Evolutionary conservation across 139 green algal species (phyloP), one percentile per base, ranked within the genome.

Genomic region (Marvania coccoides): DNA sequence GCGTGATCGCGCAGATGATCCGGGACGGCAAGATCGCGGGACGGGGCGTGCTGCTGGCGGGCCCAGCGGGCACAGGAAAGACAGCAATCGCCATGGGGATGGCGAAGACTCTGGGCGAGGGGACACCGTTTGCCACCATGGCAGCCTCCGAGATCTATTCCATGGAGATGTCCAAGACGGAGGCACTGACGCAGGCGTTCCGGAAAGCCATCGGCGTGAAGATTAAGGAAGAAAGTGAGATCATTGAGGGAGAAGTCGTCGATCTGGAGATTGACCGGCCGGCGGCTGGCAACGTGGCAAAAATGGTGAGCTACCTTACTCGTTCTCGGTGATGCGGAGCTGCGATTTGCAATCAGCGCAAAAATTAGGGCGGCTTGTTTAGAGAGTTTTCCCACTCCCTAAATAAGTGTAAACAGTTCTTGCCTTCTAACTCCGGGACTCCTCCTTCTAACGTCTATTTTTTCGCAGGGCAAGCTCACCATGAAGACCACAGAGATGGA

Each of bases 401-500:
- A n/a, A n/a, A n/a, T n/a, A n/a, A n/a, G n/a, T n/a, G n/a, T n/a
- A n/a, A n/a, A n/a, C n/a, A n/a, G 39, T 23, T 61, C 24, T 34
- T 61, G 14, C 4, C 28, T 64, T 42, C n/a, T 64, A 8, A 31
- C 72, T 72, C 12, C 33, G 36, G 1, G 6, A 34, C 2, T 57
- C 57, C 30, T 55, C 40, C n/a, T n/a, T n/a, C n/a, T n/a, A n/a
- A n/a, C n/a, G 24, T 12, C n/a, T 2, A 15, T 45, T 14, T 45
- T 56, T 9, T 42, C 57, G 59, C 72, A 83, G 91, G 93, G 94
- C 36, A 96, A 96, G 71, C 75, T 99, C 39, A 99, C 93, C 0
- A 83, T 99, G 58, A 99, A 98, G 65, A 99, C 94, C 1, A 99
- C 91, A 1, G 94, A 99, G 57, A 99, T 99, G 94, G 94, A 99